These are phyloP conservation scores for Populus nigra DNA, from an alignment of 345 rosid genomes.

Conservation along the genomic window DNA sequence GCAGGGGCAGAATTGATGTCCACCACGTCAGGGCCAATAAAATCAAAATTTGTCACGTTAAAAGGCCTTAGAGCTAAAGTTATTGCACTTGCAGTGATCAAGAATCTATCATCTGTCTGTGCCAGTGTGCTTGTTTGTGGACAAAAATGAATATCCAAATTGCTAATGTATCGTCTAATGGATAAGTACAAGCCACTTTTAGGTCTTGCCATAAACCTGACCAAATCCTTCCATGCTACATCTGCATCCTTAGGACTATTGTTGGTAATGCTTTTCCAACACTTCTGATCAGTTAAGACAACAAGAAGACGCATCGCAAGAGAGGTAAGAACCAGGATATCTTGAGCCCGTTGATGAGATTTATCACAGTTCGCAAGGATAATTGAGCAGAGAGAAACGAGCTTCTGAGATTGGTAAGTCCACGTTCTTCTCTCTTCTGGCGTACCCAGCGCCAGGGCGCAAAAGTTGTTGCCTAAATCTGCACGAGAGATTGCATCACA, in stretches of 20 bases:
- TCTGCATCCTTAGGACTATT: constrained; percentile 45
- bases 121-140: constrained; percentile 27
- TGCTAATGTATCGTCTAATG: constrained; percentile 56
- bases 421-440: constrained; percentile 66
- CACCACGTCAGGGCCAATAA: constrained; percentile 23
- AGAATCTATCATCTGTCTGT: constrained; percentile 59
- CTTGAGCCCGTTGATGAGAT: constrained; percentile 36
- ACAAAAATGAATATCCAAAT: constrained; percentile 34
- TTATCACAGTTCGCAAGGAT: constrained; percentile 52
- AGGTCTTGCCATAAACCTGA: constrained; percentile 62
- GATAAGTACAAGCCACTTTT: constrained; percentile 67
- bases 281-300: constrained; percentile 67
- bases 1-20: constrained; percentile 41
- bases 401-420: constrained; percentile 61
- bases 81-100: constrained; percentile 75
- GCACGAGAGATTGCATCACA: constrained; percentile 20
- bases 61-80: constrained; percentile 85
- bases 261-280: constrained; percentile 54
- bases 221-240: constrained; percentile 50
- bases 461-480: constrained; percentile 71
- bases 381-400: constrained; percentile 65
- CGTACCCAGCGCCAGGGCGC: constrained; percentile 55
- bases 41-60: constrained; percentile 37
- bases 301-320: constrained; percentile 65
- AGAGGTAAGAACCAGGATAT: constrained; percentile 49